Evolutionary conservation across 2,329 filamentous ascomycete species (phyloP), one percentile per base, ranked within the genome.

Genomic region (Ophiostoma sp.): DNA sequence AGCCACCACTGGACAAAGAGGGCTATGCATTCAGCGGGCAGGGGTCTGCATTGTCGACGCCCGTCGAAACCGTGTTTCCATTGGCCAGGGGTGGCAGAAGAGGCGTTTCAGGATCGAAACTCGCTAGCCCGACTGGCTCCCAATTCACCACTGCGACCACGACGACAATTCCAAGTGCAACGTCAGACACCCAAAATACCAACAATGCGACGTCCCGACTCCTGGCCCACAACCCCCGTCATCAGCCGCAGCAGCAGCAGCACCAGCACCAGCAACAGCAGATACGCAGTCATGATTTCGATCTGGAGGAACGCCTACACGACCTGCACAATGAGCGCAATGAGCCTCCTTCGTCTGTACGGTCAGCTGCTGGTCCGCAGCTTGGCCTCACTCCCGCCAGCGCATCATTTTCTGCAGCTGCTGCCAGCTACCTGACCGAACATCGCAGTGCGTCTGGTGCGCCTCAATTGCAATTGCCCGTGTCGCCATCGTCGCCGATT

Each of bases 41-140:
- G 74, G 80, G 80, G 73, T 81, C 80, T 71, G 80, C 80, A 78
- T 79, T 81, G 76, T 80, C 81, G 57, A 80, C 80, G 69, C 76
- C 81, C 59, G 77, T 79, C 69, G 79, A 78, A 45, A 78, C 80
- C 70, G 75, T 78, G 69, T 77, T 79, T 71, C 79, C 81, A 80
- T 84, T 83, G 81, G 81, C 78, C 76, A 79, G 79, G 75, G 76
- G 78, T 75, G 79, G 78, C 79, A 80, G 80, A 75, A 81, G 77
- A 75, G 77, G 78, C 75, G 84, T 86, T 86, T 86, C 85, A 86
- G 83, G 79, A 75, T 78, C 82, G 80, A 83, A 83, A 82, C 81
- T 79, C 76, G 74, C 77, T 79, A 76, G 75, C 71, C 75, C 69
- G 73, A 78, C 78, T 74, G 55, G 48, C 33, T 66, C 70, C 31